Base-by-base conservation (phyloP, 1,284 basidiomycete genomes). In the Fomitopsis pinicola region DNA sequence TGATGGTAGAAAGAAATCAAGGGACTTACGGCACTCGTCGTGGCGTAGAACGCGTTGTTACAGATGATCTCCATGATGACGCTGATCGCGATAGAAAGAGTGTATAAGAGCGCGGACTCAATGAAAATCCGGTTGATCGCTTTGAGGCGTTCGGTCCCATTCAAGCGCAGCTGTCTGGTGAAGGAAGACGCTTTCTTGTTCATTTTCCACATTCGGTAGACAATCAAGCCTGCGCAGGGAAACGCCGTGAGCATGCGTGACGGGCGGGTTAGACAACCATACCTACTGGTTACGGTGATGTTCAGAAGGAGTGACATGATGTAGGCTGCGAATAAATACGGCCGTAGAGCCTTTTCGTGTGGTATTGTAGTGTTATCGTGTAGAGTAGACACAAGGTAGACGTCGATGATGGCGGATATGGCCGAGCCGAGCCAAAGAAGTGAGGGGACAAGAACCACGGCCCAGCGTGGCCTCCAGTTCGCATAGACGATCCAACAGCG, bases 41-140 rank as follows among this genome's bases (percentile, higher is more conserved):
- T 30, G 56, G 73, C 73, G 56, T 75, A 72, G 38, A 50, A 40
- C 1, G 67, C 76, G 57, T 78, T 77, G 57, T 72, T 77, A 5
- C 69, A 71, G 1, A 71, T 68, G 48, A 77, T 67, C 55, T 75
- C 75, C 7, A 74, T 64, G 2, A 64, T 69, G 55, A 77, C 77
- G 17, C 76, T 65, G 22, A 77, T 68, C 10, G 73, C 62, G 56
- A 76, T 72, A 1, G 72, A 72, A 4, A 67, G 36, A 2, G 77
- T 78, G 54, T 79, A 78, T 57, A 79, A 68, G 14, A 77, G 60
- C 2, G 76, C 77, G 8, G 76, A 78, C 64, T 78, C 76, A 38
- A 78, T 70, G 55, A 79, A 63, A 9, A 77, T 66, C 10, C 75
- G 62, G 50, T 76, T 69, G 6, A 50, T 45, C 14, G 26, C 14